Conservation (phyloP, 192 early-diverging fungal genomes). For the Coemansia sp. region DNA sequence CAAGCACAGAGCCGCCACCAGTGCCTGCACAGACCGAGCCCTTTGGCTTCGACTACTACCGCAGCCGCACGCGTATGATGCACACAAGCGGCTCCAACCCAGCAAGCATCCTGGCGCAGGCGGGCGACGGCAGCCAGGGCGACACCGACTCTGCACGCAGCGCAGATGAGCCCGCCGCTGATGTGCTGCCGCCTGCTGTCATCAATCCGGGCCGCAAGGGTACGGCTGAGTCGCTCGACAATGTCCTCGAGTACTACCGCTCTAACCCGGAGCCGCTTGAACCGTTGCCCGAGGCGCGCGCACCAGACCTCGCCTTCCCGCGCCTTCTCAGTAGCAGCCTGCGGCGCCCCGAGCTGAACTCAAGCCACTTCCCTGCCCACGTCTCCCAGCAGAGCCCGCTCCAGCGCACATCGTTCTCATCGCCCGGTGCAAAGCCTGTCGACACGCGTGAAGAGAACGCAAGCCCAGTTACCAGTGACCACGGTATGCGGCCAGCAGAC, state of each 20-base stretch:
- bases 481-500: slow-evolving; percentile 3
- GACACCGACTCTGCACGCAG: not conserved
- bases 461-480: too few species aligned
- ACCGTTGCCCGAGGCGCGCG: not conserved
- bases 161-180: not conserved
- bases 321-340: too few species aligned
- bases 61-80: not conserved
- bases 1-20: slow-evolving; percentile 1
- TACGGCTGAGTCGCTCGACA: slow-evolving; percentile 44
- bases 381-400: slow-evolving; percentile 15
- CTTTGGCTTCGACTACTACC: slow-evolving; percentile 7
- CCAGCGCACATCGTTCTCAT: slow-evolving; percentile 39
- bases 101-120: slow-evolving; percentile 36
- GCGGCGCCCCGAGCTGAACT: slow-evolving; percentile 4
- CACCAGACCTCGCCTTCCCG: too few species aligned
- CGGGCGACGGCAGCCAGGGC: slow-evolving; percentile 28
- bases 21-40: not conserved
- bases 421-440: slow-evolving; percentile 16
- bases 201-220: slow-evolving; percentile 23
- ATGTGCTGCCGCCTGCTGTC: not conserved
- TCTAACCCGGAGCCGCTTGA: slow-evolving; percentile 8
- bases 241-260: slow-evolving; percentile 48
- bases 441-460: not conserved
- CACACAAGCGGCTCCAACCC: slow-evolving; percentile 18
- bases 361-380: slow-evolving; percentile 12